phyloP scores from a whole-genome alignment of 345 rosid species.

The Dimocarpus longan region DNA sequence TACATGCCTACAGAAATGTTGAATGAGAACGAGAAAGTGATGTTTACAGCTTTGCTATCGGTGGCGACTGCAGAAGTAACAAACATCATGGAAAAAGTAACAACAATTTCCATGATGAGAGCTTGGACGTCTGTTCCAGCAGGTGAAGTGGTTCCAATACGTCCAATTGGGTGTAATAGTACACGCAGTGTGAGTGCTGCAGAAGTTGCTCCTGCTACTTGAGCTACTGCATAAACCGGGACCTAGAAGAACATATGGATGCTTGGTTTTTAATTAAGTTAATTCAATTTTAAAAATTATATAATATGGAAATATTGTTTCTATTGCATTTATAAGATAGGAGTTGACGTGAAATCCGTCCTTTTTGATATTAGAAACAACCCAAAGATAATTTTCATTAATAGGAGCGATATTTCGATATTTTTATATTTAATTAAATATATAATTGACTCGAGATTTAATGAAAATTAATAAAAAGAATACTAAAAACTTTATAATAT shows the following conservation, averaged over 20 bases:
- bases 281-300: too few relatives aligned
- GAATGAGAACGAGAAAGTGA: background rate
- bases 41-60: slow-evolving; percentile 46
- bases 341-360: too few relatives aligned
- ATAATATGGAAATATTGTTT: too few relatives aligned
- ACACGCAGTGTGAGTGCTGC: slow-evolving; percentile 41
- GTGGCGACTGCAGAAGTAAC: slow-evolving; percentile 53
- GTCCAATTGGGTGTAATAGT: slow-evolving; percentile 43
- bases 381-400: too few relatives aligned
- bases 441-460: too few relatives aligned
- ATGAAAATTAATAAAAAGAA: too few relatives aligned
- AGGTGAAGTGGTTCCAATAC: slow-evolving; percentile 50
- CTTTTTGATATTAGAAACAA: too few relatives aligned
- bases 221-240: slow-evolving; percentile 51
- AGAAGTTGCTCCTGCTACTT: slow-evolving; percentile 42
- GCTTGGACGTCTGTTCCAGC: slow-evolving; percentile 53
- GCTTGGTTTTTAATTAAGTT: too few relatives aligned
- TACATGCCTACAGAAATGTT: background rate
- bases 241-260: slow-evolving; percentile 32
- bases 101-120: slow-evolving; percentile 55
- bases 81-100: slow-evolving; percentile 55
- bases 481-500: too few relatives aligned
- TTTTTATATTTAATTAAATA: too few relatives aligned
- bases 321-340: too few relatives aligned
- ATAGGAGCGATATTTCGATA: too few relatives aligned